Percentiles rank a stretch among this genome's conserved stretches.
These are phyloP conservation scores for Purshia tridentata DNA, from an alignment of 306 rosid species.

Conservation along the genomic window DNA sequence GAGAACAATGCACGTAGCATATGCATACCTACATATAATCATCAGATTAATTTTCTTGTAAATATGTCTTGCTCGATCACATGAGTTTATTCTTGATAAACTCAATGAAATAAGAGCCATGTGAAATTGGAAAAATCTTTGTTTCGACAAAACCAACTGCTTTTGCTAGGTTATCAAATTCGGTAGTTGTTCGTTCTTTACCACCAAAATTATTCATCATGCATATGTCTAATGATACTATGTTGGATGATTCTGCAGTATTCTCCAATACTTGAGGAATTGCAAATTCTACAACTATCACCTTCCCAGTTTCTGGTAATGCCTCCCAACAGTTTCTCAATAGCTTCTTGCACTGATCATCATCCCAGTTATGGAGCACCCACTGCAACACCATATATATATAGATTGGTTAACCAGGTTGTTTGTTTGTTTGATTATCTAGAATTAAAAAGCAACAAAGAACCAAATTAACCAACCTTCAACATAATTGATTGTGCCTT, in stretches of 20 bases:
- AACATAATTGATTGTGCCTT: conserved; percentile 10
- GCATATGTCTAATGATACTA: background rate
- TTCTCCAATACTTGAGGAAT: background rate
- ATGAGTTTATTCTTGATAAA: background rate
- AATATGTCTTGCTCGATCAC: too few relatives aligned
- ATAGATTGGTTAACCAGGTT: background rate
- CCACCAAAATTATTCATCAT: conserved; percentile 6
- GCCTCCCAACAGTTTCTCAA: conserved; percentile 14
- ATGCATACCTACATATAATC: too few relatives aligned
- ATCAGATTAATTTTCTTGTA: too few relatives aligned
- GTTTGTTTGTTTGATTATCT: too few relatives aligned
- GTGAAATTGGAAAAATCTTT: background rate
- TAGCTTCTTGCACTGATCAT: conserved; percentile 6
- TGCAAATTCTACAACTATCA: conserved; percentile 3
- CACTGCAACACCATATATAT: background rate
- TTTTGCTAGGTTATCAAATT: background rate
- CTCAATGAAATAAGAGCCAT: background rate
- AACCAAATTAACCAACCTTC: background rate
- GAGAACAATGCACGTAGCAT: too few relatives aligned
- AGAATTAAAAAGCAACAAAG: background rate
- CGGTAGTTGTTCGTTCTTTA: background rate
- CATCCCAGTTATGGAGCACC: conserved; percentile 19
- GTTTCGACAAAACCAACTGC: background rate
- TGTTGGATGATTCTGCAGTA: background rate
- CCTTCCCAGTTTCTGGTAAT: conserved; percentile 13